Evolutionary conservation across 2,329 filamentous ascomycete species (phyloP).

Genomic region (Cladosporium colombiae): DNA sequence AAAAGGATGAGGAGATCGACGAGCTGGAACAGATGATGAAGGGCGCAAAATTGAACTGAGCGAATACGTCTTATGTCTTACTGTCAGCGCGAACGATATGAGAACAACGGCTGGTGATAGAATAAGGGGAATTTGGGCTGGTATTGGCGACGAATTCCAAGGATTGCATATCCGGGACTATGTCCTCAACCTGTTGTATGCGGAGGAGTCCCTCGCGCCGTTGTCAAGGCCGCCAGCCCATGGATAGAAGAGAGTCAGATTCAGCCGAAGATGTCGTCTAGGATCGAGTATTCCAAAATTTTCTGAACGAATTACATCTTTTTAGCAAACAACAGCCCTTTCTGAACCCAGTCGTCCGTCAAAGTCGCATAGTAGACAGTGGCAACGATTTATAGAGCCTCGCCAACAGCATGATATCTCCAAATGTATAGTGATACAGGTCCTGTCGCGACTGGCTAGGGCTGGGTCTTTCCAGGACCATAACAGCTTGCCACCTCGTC

Average conservation of each 20-base stretch:
- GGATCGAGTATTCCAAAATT: not conserved
- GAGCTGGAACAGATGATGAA: not conserved
- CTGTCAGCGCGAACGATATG: not conserved
- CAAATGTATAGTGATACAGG: not conserved
- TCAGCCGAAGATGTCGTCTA: not conserved
- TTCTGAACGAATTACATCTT: not conserved
- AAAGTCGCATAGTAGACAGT: not conserved
- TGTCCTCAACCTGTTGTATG: not conserved
- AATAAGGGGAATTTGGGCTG: not conserved
- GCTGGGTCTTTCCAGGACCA: conserved; percentile 7
- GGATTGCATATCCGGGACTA: not conserved
- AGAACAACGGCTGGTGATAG: not conserved
- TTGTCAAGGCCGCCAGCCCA: not conserved
- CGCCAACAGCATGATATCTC: not conserved
- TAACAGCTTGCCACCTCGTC: conserved; percentile 11
- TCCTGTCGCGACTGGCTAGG: not conserved
- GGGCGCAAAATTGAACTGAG: not conserved
- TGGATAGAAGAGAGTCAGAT: not conserved
- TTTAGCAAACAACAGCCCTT: not conserved
- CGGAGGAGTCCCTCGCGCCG: not conserved
- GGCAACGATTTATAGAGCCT: not conserved
- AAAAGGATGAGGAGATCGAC: not conserved
- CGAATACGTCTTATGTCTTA: not conserved
- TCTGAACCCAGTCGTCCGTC: too few species aligned
- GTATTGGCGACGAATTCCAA: not conserved